Base-by-base conservation (phyloP, 2,329 filamentous ascomycete species). In the Raffaelea ambrosiae region DNA sequence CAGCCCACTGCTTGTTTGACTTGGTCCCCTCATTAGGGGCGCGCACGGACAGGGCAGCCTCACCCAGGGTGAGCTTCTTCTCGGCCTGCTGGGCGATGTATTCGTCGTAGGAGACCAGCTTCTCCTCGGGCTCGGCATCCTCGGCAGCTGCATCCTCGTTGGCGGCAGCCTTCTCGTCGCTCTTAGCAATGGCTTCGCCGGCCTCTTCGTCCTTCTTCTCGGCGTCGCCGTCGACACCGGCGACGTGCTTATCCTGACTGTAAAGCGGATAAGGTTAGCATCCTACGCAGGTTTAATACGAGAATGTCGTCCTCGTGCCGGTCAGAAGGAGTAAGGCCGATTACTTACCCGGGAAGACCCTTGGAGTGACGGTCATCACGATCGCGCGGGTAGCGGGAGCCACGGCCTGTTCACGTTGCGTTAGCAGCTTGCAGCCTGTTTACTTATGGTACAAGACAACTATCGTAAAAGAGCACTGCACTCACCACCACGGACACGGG, bases 141-240 rank as follows among this genome's bases (percentile, higher is more conserved):
- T 73, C 56, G 18, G 47, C 46, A 49, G 57, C 53, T 19, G 44
- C 23, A 41, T 58, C 60, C 44, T 66, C 62, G 54, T 63, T 77
- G 39, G 66, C 67, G 45, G 69, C 63, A 47, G 72, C 85, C 72
- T 86, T 88, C 72, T 88, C 79, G 64, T 97, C 91, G 55, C 76
- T 73, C 70, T 88, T 79, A 58, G 93, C 93, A 59, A 96, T 94
- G 59, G 81, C 84, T 67, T 94, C 89, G 59, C 86, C 93, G 59
- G 85, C 88, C 70, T 88, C 81, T 78, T 97, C 93, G 61, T 97
- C 93, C 63, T 86, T 86, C 71, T 86, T 82, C 72, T 94, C 88
- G 63, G 85, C 85, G 54, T 83, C 74, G 61, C 89, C 93, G 63
- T 88, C 85, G 59, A 78, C 77, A 60, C 91, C 93, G 89, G 91